These are phyloP conservation scores for Dictyostelium firmibasis DNA, from an alignment of 78 protist species.

Conservation along the genomic window DNA sequence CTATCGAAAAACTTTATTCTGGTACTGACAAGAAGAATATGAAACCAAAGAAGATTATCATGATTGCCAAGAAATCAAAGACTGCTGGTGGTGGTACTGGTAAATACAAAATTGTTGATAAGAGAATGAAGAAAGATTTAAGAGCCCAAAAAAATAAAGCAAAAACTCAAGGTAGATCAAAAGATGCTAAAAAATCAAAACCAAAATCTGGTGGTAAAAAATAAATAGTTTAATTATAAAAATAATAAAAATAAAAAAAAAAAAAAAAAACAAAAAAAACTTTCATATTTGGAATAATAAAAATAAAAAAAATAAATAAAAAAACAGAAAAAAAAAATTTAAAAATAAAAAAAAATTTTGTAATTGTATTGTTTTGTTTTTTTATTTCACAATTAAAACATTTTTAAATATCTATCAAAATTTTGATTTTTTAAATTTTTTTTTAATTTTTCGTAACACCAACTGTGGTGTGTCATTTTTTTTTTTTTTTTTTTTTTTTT, in stretches of 20 bases:
- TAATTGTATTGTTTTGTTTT: too few species aligned
- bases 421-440: neutral
- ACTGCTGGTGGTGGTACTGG: slow-evolving; percentile 71
- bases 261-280: neutral
- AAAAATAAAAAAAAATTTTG: too few species aligned
- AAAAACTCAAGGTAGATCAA: neutral
- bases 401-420: neutral
- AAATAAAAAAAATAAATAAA: neutral
- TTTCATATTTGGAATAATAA: too few species aligned
- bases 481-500: neutral
- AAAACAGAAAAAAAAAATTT: neutral
- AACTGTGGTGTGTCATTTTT: neutral
- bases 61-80: slow-evolving; percentile 24
- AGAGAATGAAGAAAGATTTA: slow-evolving; percentile 73
- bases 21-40: neutral
- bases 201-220: neutral
- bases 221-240: neutral
- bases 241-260: neutral
- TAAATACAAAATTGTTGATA: slow-evolving; percentile 75
- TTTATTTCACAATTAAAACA: too few species aligned
- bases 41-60: slow-evolving; percentile 29
- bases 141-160: slow-evolving; percentile 11
- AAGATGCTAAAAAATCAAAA: neutral
- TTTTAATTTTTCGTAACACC: neutral
- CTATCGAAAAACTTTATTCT: slow-evolving; percentile 55